Conservation (phyloP, 768 basidiomycete species). For the Panaeolus papilionaceus region DNA sequence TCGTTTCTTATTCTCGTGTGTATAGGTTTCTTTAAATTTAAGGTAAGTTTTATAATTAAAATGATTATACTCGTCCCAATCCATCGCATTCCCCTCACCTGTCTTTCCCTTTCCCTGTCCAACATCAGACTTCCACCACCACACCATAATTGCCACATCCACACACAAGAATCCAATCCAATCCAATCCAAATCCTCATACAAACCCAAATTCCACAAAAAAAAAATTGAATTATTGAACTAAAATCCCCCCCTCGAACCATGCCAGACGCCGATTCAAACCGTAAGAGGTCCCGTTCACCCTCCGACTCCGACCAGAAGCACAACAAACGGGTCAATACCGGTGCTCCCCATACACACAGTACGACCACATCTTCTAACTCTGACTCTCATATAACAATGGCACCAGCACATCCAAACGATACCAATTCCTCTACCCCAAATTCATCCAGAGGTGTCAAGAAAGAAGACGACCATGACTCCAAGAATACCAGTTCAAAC, state of each 20-base stretch:
- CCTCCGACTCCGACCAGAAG: conserved; percentile 80
- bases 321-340: conserved; percentile 89
- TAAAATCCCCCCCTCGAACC: conserved; percentile 54
- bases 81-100: conserved; percentile 68
- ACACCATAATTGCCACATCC: conserved; percentile 15
- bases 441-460: conserved; percentile 49
- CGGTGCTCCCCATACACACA: conserved; percentile 65
- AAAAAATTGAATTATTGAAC: conserved; percentile 39
- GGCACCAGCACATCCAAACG: conserved; percentile 56
- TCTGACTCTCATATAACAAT: conserved; percentile 67
- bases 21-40: conserved; percentile 14
- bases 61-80: conserved; percentile 38
- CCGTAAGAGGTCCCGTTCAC: conserved; percentile 88
- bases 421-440: conserved; percentile 63
- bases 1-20: conserved; percentile 19
- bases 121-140: conserved; percentile 52
- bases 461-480: conserved; percentile 45
- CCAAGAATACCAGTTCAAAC: conserved; percentile 34
- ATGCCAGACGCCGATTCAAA: conserved; percentile 88
- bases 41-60: conserved; percentile 37
- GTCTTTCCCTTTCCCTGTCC: conserved; percentile 52
- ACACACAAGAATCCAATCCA: conserved; percentile 44
- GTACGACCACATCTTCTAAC: conserved; percentile 48
- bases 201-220: conserved; percentile 32
- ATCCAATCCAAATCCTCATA: conserved; percentile 35